phyloP scores from a whole-genome alignment of 306 rosid species.

The Myrica gale region DNA sequence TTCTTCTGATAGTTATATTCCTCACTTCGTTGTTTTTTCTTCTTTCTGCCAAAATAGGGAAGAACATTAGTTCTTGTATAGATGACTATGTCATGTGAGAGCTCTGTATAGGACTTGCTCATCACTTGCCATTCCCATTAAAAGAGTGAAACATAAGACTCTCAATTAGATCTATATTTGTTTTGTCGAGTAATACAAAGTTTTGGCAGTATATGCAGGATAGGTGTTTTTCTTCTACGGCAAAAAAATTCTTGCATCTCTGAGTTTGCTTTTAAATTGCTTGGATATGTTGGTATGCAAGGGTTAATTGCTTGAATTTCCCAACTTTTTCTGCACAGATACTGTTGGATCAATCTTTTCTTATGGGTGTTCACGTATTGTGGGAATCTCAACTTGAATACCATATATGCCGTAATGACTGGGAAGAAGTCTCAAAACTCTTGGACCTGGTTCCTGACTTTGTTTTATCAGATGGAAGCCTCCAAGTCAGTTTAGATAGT shows the following conservation, averaged over 20 bases:
- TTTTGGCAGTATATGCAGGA: background rate
- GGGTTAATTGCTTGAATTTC: conserved; percentile 9
- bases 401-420: conserved; percentile 60
- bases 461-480: conserved; percentile 60
- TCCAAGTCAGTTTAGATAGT: conserved; percentile 83
- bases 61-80: background rate
- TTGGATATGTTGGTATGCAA: background rate
- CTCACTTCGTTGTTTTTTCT: background rate
- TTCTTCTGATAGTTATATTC: background rate
- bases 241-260: background rate
- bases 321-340: conserved; percentile 53
- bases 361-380: conserved; percentile 50
- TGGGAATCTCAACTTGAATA: conserved; percentile 97
- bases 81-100: background rate
- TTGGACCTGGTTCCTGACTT: conserved; percentile 64
- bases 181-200: background rate
- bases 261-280: background rate
- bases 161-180: background rate
- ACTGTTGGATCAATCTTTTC: conserved; percentile 64
- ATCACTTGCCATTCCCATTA: background rate
- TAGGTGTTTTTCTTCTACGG: background rate
- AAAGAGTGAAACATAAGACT: background rate
- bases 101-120: background rate
- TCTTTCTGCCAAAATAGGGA: background rate
- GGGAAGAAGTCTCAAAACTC: conserved; percentile 72